Base-by-base conservation (phyloP, 2,329 filamentous ascomycete species). In the Leptoxyphium fumago region DNA sequence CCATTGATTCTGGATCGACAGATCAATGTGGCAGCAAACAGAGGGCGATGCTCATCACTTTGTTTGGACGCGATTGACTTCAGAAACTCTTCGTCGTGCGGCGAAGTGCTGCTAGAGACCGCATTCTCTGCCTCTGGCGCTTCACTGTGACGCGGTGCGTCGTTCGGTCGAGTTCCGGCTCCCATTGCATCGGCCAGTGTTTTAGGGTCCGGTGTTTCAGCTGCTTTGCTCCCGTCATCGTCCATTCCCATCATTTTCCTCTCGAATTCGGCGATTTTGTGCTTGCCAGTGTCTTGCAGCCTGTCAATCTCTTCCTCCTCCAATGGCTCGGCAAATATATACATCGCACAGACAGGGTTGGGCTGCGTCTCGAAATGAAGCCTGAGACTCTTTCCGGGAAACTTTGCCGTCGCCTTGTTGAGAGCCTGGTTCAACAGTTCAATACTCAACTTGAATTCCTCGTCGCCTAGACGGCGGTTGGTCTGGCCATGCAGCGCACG, bases 251-350 rank as follows among this genome's bases (percentile, higher is more conserved):
- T 60, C 47, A 61, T 52, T 49, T 36, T 62, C 45, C 69, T 70
- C 60, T 93, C 82, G 51, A 84, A 84, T 10, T 74, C 74, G 40
- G 82, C 77, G 17, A 87, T 73, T 29, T 75, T 73, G 14, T 69
- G 74, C 49, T 77, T 75, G 46, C 75, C 78, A 11, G 71, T 71
- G 17, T 70, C 74, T 59, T 96, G 89, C n/a, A 91, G 83, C 10
- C 65, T 62, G 14, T 81, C 67, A 49, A 93, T 84, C 43, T 85
- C 72, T 5, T 79, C 73, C 5, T 84, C 74, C 0, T 74, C 75
- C 43, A 96, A 79, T 2, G 91, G 88, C 61, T 94, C 82, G 11
- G 81, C 88, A 57, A 94, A 94, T 43, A 96, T 77, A 57, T 94
- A 89, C 76, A 94, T 88, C 10, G 26, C 39, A 9, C 32, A 36